Evolutionary conservation across 2,329 filamentous ascomycete genomes (phyloP).

Genomic region (Lecanicillium sp.): DNA sequence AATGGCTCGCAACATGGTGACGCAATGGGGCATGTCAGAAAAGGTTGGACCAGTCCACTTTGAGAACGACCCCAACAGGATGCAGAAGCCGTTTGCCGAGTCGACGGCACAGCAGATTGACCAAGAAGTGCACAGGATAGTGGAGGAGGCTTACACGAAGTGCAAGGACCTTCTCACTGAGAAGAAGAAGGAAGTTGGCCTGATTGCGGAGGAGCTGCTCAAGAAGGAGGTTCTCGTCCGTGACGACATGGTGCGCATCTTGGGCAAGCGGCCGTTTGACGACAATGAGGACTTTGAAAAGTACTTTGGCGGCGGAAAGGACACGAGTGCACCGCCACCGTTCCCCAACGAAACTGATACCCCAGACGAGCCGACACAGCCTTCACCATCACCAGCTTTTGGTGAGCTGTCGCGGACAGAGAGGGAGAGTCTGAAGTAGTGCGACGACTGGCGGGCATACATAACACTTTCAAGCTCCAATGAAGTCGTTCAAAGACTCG

Average conservation of each 20-base stretch:
- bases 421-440: slow-evolving; percentile 5
- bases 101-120: slow-evolving; percentile 90
- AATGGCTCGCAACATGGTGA: slow-evolving; percentile 97
- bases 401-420: slow-evolving; percentile 16
- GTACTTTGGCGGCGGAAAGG: slow-evolving; percentile 68
- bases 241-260: slow-evolving; percentile 84
- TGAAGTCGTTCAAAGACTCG: too few relatives aligned
- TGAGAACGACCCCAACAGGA: slow-evolving; percentile 70
- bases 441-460: too few relatives aligned
- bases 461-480: too few relatives aligned
- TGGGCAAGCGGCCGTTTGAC: slow-evolving; percentile 77
- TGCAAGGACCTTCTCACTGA: slow-evolving; percentile 75
- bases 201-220: slow-evolving; percentile 89
- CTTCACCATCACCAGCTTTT: slow-evolving; percentile 31
- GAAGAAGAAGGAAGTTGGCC: slow-evolving; percentile 81
- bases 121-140: slow-evolving; percentile 79
- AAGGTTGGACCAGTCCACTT: slow-evolving; percentile 93
- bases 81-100: slow-evolving; percentile 95
- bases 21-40: slow-evolving; percentile 97
- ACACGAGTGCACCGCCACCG: slow-evolving; percentile 51
- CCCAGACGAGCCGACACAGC: slow-evolving; percentile 26
- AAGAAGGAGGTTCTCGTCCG: slow-evolving; percentile 84
- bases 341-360: slow-evolving; percentile 38
- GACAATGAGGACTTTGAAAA: slow-evolving; percentile 85
- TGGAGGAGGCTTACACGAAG: slow-evolving; percentile 87